These are phyloP conservation scores for Talaromyces borbonicus DNA, from an alignment of 495 filamentous ascomycete genomes.

Conservation along the genomic window DNA sequence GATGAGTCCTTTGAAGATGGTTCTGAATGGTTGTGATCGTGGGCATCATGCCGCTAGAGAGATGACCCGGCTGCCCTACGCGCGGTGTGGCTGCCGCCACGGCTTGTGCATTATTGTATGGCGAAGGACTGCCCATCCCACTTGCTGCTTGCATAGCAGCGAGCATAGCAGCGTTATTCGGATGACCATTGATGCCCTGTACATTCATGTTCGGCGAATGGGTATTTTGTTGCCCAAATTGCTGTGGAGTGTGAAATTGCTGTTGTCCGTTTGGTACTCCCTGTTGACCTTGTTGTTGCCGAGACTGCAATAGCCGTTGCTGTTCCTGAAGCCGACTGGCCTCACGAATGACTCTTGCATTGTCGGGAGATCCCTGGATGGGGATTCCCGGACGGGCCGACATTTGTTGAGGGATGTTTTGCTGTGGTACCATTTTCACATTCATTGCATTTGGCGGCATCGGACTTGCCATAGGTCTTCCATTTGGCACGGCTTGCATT, in stretches of 20 bases:
- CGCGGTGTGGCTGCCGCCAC: conserved; percentile 43
- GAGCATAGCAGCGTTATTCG: conserved; percentile 45
- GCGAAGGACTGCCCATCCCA: conserved; percentile 40
- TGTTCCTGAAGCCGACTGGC: conserved; percentile 55
- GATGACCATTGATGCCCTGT: conserved; percentile 38
- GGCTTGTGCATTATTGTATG: conserved; percentile 32
- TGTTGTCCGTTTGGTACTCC: conserved; percentile 32
- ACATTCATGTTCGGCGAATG: conserved; percentile 34
- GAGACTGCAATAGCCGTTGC: conserved; percentile 55
- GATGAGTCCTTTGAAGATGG: conserved; percentile 43
- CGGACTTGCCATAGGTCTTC: conserved; percentile 34
- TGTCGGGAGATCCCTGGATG: conserved; percentile 42
- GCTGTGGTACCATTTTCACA: conserved; percentile 61
- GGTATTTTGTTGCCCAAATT: conserved; percentile 33
- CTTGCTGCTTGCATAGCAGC: conserved; percentile 40
- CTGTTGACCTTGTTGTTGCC: conserved; percentile 45
- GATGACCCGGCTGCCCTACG: conserved; percentile 39
- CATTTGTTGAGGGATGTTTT: conserved; percentile 56
- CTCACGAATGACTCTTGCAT: conserved; percentile 46
- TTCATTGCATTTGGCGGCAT: conserved; percentile 45
- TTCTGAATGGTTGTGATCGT: conserved; percentile 42
- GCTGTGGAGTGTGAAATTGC: conserved; percentile 21
- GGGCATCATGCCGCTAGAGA: conserved; percentile 44
- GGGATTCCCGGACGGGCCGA: conserved; percentile 51
- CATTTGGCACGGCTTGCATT: conserved; percentile 25